Evolutionary conservation across 306 rosid species (phyloP).

Genomic region (Inga oerstediana): DNA sequence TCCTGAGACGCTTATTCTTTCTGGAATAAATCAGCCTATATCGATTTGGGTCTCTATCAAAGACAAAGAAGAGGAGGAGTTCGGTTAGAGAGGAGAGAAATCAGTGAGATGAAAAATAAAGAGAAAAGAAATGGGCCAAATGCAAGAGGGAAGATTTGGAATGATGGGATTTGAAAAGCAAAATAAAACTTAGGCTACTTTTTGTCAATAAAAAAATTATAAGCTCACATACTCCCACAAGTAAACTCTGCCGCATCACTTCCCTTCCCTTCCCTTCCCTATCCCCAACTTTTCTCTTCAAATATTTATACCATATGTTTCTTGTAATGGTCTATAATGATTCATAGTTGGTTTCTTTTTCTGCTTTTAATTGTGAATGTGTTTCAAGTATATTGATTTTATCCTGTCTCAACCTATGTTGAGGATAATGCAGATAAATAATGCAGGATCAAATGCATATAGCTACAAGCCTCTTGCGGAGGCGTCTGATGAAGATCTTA

Average conservation of each 20-base stretch:
- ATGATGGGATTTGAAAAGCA: not conserved
- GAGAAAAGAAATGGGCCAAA: not conserved
- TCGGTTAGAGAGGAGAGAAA: not conserved
- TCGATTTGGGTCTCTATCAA: too few relatives aligned
- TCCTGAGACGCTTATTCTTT: too few relatives aligned
- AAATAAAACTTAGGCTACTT: not conserved
- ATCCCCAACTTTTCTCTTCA: not conserved
- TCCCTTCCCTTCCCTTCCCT: constrained; percentile 1
- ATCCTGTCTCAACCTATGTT: constrained; percentile 41
- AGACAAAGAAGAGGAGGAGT: not conserved
- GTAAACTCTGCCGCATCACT: not conserved
- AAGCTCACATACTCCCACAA: not conserved
- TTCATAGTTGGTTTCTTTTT: constrained; percentile 21
- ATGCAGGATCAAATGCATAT: constrained; percentile 98
- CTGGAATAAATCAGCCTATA: too few relatives aligned
- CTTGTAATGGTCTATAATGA: not conserved
- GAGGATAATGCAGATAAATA: constrained; percentile 77
- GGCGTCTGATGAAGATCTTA: constrained; percentile 96
- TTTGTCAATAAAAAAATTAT: too few relatives aligned
- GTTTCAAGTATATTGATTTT: constrained; percentile 34
- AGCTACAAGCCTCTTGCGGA: constrained; percentile 87
- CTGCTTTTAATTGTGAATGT: constrained; percentile 11
- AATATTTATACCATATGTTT: constrained; percentile 11
- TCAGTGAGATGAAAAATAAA: not conserved
- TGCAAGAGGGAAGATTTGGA: not conserved